A percentile compares a stretch with the other conserved stretches of the same genome.
These are phyloP conservation scores for Balakata baccata DNA, from an alignment of 345 rosid species.

Conservation along the genomic window DNA sequence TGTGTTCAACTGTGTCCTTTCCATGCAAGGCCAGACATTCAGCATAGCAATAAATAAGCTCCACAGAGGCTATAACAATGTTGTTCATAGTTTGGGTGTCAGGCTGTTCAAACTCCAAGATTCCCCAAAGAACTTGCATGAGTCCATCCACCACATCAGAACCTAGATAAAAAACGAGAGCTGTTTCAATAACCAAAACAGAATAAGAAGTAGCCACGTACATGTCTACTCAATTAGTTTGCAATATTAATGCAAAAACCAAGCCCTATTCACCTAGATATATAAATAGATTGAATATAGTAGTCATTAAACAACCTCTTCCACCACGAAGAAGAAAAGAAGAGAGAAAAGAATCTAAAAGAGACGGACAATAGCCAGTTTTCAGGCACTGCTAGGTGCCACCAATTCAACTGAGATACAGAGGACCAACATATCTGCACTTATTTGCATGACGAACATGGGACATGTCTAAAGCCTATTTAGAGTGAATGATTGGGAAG, in stretches of 20 bases:
- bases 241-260: not conserved
- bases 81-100: constrained; percentile 92
- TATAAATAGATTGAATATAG: not conserved
- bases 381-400: not conserved
- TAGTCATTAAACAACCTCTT: not conserved
- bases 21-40: constrained; percentile 88
- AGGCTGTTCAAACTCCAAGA: constrained; percentile 87
- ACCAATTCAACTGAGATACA: not conserved
- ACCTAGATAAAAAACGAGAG: constrained; percentile 44
- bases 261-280: not conserved
- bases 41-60: constrained; percentile 88
- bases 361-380: no score
- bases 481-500: not conserved
- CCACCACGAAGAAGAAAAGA: not conserved
- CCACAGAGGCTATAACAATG: constrained; percentile 84
- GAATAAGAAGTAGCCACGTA: not conserved
- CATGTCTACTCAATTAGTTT: not conserved
- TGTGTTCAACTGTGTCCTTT: constrained; percentile 49
- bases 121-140: constrained; percentile 95
- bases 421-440: not conserved
- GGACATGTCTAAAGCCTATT: not conserved
- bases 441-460: not conserved
- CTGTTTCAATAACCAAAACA: constrained; percentile 11
- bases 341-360: no score
- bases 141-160: constrained; percentile 88